phyloP scores from a whole-genome alignment of 2,329 filamentous ascomycete species.

The Colletotrichum camelliae region DNA sequence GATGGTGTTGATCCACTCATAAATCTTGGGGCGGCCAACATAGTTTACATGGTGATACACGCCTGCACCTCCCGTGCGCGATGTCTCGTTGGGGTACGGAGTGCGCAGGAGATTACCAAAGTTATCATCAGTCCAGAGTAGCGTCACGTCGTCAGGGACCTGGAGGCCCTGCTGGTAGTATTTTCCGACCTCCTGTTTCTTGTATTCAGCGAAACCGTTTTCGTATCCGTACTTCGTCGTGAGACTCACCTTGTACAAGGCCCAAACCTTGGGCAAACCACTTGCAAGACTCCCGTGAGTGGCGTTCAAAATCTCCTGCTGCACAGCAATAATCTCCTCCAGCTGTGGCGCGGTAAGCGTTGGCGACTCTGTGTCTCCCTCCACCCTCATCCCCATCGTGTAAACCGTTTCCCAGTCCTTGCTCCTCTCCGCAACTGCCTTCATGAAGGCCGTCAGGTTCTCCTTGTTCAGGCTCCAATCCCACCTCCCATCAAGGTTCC shows the following conservation, averaged over 20 bases:
- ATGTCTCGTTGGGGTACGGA: conserved; percentile 58
- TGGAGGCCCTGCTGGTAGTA: conserved; percentile 63
- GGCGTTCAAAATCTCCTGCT: conserved; percentile 26
- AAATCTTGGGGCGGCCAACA: conserved; percentile 63
- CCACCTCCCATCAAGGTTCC: conserved; percentile 49
- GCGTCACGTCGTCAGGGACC: conserved; percentile 66
- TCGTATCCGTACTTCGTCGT: background rate
- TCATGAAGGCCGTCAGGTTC: conserved; percentile 57
- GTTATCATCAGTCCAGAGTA: conserved; percentile 70
- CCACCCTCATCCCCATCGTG: conserved; percentile 59
- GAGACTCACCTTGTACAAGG: conserved; percentile 53
- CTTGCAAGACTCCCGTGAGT: conserved; percentile 24
- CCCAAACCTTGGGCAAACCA: conserved; percentile 61
- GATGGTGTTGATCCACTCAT: conserved; percentile 71
- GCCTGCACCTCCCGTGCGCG: conserved; percentile 60
- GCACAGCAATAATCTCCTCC: conserved; percentile 44
- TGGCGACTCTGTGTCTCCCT: conserved; percentile 54
- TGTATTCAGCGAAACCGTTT: background rate
- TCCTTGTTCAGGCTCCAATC: conserved; percentile 59
- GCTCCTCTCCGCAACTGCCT: conserved; percentile 54
- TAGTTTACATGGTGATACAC: conserved; percentile 63
- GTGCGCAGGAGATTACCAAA: conserved; percentile 65
- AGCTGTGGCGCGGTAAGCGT: background rate
- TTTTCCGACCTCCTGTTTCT: conserved; percentile 48
- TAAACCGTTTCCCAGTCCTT: conserved; percentile 58